Evolutionary conservation across 1,139 yeast species (phyloP).

Genomic region (Candida neerlandica): DNA sequence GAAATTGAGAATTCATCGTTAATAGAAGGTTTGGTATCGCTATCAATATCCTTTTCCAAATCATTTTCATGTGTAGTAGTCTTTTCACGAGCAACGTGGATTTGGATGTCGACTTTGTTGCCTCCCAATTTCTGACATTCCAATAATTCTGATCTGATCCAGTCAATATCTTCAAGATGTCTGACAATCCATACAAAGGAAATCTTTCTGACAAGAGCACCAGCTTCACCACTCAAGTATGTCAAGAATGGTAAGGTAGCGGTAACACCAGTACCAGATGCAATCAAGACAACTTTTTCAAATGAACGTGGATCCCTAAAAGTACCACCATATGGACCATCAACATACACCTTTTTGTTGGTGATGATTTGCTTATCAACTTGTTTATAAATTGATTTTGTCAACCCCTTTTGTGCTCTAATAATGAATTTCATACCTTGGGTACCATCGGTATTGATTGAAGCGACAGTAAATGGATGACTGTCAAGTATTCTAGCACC

Average conservation of each 20-base stretch:
- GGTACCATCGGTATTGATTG: constrained; percentile 27
- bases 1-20: constrained; percentile 20
- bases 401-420: constrained; percentile 55
- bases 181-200: constrained; percentile 55
- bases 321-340: constrained; percentile 69
- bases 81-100: constrained; percentile 24
- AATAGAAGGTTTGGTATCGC: constrained; percentile 5
- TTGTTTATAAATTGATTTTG: constrained; percentile 33
- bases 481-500: constrained; percentile 52
- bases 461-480: constrained; percentile 65
- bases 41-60: constrained; percentile 18
- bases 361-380: constrained; percentile 25
- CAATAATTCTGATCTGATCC: constrained; percentile 48
- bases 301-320: constrained; percentile 52
- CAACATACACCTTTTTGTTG: constrained; percentile 45
- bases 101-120: constrained; percentile 26
- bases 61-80: constrained; percentile 5
- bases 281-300: constrained; percentile 46
- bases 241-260: constrained; percentile 54
- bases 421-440: constrained; percentile 48
- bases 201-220: constrained; percentile 28
- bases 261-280: constrained; percentile 60
- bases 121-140: constrained; percentile 28
- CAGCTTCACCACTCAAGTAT: constrained; percentile 19
- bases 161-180: constrained; percentile 36